Base-by-base conservation (phyloP, 257 asterid species). In the Gynochthodes officinalis region DNA sequence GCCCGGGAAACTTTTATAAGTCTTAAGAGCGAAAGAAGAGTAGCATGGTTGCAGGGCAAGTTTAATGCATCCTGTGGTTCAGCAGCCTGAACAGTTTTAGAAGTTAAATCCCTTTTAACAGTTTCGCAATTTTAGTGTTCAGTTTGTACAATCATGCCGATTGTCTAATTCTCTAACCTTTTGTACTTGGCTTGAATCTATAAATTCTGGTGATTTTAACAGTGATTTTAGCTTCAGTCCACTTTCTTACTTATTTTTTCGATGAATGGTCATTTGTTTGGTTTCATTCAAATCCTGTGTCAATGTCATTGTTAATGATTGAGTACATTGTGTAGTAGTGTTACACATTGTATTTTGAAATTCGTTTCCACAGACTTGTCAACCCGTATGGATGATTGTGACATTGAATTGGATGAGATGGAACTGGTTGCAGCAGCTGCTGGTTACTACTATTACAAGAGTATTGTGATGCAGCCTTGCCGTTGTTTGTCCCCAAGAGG, bases 371-470 rank as follows among this genome's bases (percentile, higher is more conserved):
- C 86, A 87, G 89, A 78, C 71, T 77, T 75, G 65, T 68, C 72
- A 76, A 76, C 68, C 55, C 33, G 76, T 68, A 88, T 91, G 96
- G 96, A 86, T 53, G 96, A 88, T 82, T 59, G 85, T 27, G 96
- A 89, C 84, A 70, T 85, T 21, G 95, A 91, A 81, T 86, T 91
- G 82, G 96, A 88, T 35, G 87, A 86, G 85, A 78, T 91, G 93
- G 96, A 88, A 70, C 79, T 93, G 84, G 92, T 85, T 73, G 97
- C 96, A 72, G 96, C 91, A 21, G 94, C 96, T 40, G 96, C 96
- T 48, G 91, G 96, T 70, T 91, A 89, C 87, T 92, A 86, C 83
- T 88, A 88, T 77, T 85, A 85, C 71, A 84, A 82, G 67, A 83
- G 82, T 76, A 74, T 88, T 43, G 77, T 78, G 57, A 83, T 73